These are phyloP conservation scores for Pouteria glomerata DNA, from an alignment of 148 eudicot species.

Conservation along the genomic window DNA sequence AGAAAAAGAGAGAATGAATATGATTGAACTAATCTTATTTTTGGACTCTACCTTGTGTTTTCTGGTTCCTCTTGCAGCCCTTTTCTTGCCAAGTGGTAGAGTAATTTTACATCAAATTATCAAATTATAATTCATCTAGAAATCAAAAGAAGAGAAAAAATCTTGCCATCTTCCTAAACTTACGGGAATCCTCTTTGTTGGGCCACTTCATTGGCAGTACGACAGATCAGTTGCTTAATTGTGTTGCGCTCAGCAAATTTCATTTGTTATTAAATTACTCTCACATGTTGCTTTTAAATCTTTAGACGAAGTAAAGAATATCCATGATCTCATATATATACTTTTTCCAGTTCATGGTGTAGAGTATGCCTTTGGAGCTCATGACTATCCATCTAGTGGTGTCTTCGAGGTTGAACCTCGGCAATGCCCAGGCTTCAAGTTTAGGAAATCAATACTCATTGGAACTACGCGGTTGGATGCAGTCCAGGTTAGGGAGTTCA, in stretches of 20 bases:
- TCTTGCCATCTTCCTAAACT: neutral
- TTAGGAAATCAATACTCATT: constrained; percentile 67
- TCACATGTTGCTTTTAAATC: too few relatives aligned
- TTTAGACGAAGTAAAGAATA: too few relatives aligned
- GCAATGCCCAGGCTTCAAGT: constrained; percentile 87
- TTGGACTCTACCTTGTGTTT: neutral
- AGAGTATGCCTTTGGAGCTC: constrained; percentile 96
- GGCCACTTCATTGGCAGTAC: neutral
- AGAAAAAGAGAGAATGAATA: neutral
- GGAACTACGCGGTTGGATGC: constrained; percentile 69
- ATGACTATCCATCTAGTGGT: constrained; percentile 79
- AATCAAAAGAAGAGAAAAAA: too few relatives aligned
- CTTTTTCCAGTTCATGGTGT: constrained; percentile 74
- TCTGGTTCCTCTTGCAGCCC: neutral
- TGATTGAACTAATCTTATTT: too few relatives aligned
- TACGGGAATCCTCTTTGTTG: too few relatives aligned
- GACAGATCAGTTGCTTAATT: constrained; percentile 3
- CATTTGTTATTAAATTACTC: neutral
- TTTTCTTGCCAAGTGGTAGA: neutral
- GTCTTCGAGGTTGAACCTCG: constrained; percentile 92
- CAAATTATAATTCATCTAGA: too few relatives aligned
- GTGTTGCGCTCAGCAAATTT: neutral
- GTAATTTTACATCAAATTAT: neutral
- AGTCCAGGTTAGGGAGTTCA: constrained; percentile 66
- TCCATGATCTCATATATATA: neutral